phyloP scores from a whole-genome alignment of 2,329 filamentous ascomycete species.

The Bipolaris zeicola region DNA sequence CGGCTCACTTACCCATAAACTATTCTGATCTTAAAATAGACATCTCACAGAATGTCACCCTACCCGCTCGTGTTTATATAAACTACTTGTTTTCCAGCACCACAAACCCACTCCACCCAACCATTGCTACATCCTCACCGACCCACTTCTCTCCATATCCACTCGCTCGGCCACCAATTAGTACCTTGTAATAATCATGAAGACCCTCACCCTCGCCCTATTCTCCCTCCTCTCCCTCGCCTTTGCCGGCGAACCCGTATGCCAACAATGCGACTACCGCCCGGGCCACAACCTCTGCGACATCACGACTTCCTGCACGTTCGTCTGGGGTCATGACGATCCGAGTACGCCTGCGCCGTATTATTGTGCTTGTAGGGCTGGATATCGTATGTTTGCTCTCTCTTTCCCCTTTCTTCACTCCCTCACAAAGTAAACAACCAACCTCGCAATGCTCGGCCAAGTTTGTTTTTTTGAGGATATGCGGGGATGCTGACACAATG shows the following conservation, averaged over 20 bases:
- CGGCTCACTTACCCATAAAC: too few relatives aligned
- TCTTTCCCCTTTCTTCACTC: too few relatives aligned
- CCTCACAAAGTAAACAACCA: neutral
- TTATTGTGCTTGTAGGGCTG: slow-evolving; percentile 5
- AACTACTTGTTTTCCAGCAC: too few relatives aligned
- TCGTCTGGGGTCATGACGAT: slow-evolving; percentile 11
- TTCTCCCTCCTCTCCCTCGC: neutral
- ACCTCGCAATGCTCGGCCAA: too few relatives aligned
- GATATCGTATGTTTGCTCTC: slow-evolving; percentile 1
- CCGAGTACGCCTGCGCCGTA: neutral
- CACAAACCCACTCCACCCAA: too few relatives aligned
- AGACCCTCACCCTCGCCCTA: neutral
- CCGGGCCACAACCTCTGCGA: slow-evolving; percentile 46
- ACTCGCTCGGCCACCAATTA: neutral
- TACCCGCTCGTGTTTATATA: too few relatives aligned
- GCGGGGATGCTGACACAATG: neutral
- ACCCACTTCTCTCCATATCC: neutral
- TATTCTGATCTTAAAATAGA: too few relatives aligned
- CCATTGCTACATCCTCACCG: too few relatives aligned
- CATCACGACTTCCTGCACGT: slow-evolving; percentile 52
- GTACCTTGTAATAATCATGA: neutral
- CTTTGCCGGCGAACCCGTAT: neutral
- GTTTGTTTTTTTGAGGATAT: too few relatives aligned
- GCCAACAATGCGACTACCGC: neutral
- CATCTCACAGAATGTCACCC: too few relatives aligned